Conservation (phyloP, 106 monocot genomes). For the Ottelia alismoides region DNA sequence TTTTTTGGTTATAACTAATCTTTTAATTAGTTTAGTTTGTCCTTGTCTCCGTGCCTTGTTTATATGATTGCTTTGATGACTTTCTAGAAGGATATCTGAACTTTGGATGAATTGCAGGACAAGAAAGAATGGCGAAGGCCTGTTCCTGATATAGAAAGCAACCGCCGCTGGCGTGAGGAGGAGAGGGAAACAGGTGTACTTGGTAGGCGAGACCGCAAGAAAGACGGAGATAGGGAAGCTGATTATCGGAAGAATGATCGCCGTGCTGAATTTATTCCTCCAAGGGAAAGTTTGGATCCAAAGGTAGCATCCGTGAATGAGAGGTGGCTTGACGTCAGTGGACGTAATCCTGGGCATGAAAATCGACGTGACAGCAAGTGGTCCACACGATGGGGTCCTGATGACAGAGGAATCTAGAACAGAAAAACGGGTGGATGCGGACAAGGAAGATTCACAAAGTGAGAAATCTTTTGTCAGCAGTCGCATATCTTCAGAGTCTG, state of each 20-base stretch:
- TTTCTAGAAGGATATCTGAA: conserved; percentile 63
- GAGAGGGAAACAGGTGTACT: conserved; percentile 92
- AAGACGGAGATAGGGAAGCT: conserved; percentile 75
- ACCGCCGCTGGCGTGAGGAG: conserved; percentile 91
- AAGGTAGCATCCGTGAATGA: conserved; percentile 38
- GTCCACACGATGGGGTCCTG: conserved; percentile 98
- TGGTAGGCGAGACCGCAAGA: conserved; percentile 77
- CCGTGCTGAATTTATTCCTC: conserved; percentile 32
- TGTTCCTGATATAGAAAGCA: conserved; percentile 46
- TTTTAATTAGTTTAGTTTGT: too few relatives aligned
- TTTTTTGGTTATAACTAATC: too few relatives aligned
- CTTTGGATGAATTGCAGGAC: conserved; percentile 46
- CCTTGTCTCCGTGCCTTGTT: too few relatives aligned
- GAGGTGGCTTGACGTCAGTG: conserved; percentile 44
- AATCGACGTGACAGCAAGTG: conserved; percentile 80
- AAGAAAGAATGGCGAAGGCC: conserved; percentile 81
- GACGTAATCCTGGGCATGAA: conserved; percentile 42
- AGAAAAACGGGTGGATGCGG: conserved; percentile 53
- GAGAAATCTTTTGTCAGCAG: conserved; percentile 44
- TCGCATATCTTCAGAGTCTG: conserved; percentile 47
- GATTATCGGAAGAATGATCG: conserved; percentile 69
- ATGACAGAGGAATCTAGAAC: conserved; percentile 64
- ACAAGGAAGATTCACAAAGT: conserved; percentile 52
- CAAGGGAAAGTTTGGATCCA: conserved; percentile 45
- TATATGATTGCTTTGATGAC: too few relatives aligned